These are phyloP conservation scores for Claviceps pusilla DNA, from an alignment of 2,329 filamentous ascomycete species.

Conservation along the genomic window DNA sequence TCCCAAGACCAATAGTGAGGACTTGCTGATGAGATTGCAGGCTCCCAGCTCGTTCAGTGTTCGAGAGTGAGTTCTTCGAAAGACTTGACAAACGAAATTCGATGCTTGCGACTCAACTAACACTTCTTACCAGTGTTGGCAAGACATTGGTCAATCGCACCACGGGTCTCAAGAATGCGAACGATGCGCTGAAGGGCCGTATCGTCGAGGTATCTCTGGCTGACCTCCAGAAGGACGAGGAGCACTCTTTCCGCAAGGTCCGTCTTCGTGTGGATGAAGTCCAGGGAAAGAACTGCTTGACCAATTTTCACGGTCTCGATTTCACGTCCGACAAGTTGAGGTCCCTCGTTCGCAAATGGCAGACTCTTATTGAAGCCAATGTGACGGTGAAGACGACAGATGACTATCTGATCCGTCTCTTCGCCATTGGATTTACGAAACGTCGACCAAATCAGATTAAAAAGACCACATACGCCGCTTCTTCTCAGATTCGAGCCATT, in stretches of 20 bases:
- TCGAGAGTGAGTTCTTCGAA: conserved; percentile 63
- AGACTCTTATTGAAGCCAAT: conserved; percentile 98
- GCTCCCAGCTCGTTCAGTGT: conserved; percentile 90
- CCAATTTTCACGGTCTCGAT: conserved; percentile 99
- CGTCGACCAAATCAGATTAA: conserved; percentile 98
- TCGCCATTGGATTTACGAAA: conserved; percentile 99
- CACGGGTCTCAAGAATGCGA: conserved; percentile 99
- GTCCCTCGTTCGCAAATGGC: conserved; percentile 98
- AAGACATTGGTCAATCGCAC: conserved; percentile 99
- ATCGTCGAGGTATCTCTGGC: conserved; percentile 98
- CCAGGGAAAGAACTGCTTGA: conserved; percentile 99
- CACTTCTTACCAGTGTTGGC: conserved; percentile 56
- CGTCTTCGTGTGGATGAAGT: conserved; percentile 98
- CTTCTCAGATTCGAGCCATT: conserved; percentile 94
- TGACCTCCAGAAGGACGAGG: conserved; percentile 99
- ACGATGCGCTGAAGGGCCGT: conserved; percentile 95
- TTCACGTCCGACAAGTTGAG: conserved; percentile 99
- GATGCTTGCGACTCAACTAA: conserved; percentile 1
- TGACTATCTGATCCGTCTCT: conserved; percentile 97
- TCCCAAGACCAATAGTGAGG: background rate
- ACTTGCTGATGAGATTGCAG: conserved; percentile 26
- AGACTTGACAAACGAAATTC: background rate
- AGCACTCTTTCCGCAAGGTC: conserved; percentile 98
- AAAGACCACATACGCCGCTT: conserved; percentile 98
- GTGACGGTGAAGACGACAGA: conserved; percentile 99